Base-by-base conservation (phyloP, 345 rosid species). In the Sonneratia alba region DNA sequence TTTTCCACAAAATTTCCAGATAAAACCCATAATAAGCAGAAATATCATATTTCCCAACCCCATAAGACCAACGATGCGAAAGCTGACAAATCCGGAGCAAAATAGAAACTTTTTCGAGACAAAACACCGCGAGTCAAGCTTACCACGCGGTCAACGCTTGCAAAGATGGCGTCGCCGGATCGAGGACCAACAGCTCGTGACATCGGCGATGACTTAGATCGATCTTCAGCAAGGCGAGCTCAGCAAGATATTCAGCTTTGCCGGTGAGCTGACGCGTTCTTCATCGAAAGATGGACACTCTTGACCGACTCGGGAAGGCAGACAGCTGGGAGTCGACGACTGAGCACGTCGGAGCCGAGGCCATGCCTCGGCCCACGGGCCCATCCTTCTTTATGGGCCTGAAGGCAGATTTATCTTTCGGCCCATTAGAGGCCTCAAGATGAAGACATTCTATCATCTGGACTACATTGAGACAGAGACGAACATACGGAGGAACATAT, bases 151-250 rank as follows among this genome's bases (percentile, higher is more conserved):
- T 95, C 97, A 9, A 90, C 82, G 69, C 84, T 87, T 27, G 99
- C 85, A 82, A 95, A 95, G 83, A 95, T 86, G 14, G 99, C 96
- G 57, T 95, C 97, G 66, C 99, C 99, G 57, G 96, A 88, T 71
- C 91, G 88, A 70, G 97, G 92, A 79, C 87, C 98, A 51, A 68
- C 81, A 0, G 89, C 85, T 32, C 75, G 75, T n/a, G 75, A 72
- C 75, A 72, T 72, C 19, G 70, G 43, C n/a, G 40, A 32, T 13
- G 27, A 21, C 7, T 7, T 6, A 21, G 63, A 57, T 57, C 63
- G 63, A 57, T 9, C 27, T 61, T 61, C 36, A 12, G 16, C 1
- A 42, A 42, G 45, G 1, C 45, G 66, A 61, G 66, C 36, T 61
- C 15, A 61, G 36, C 2, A 56, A 36, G 45, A 42, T 5, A 42